phyloP scores from a whole-genome alignment of 495 filamentous ascomycete species.

The Podospora conica region DNA sequence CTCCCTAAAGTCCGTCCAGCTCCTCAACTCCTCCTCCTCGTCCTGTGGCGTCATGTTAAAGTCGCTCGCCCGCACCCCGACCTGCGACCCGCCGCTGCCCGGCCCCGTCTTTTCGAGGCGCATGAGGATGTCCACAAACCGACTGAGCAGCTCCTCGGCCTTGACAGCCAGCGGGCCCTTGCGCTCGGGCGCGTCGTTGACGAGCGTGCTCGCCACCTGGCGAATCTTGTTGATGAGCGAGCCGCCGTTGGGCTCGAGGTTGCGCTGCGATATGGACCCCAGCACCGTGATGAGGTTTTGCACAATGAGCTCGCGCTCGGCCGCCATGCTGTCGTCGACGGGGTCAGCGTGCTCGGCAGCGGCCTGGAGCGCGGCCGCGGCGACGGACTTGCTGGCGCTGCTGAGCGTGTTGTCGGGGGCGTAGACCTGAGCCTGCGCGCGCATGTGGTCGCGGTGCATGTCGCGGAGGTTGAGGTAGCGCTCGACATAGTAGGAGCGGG shows the following conservation, averaged over 20 bases:
- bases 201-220: slow-evolving; percentile 67
- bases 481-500: slow-evolving; percentile 74
- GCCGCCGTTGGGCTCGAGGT: slow-evolving; percentile 74
- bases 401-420: slow-evolving; percentile 20
- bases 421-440: slow-evolving; percentile 18
- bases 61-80: neutral
- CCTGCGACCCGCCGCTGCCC: slow-evolving; percentile 10
- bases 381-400: slow-evolving; percentile 19
- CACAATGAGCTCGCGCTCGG: slow-evolving; percentile 69
- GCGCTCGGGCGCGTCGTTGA: slow-evolving; percentile 52
- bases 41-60: slow-evolving; percentile 42
- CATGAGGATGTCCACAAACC: slow-evolving; percentile 64
- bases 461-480: slow-evolving; percentile 67
- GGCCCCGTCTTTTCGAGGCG: slow-evolving; percentile 55
- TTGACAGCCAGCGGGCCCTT: slow-evolving; percentile 50
- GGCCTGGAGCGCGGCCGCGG: slow-evolving; percentile 20
- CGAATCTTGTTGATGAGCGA: slow-evolving; percentile 68
- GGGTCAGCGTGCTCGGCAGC: slow-evolving; percentile 27
- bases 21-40: slow-evolving; percentile 64
- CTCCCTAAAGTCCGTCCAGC: slow-evolving; percentile 69
- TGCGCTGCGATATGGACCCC: slow-evolving; percentile 63
- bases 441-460: slow-evolving; percentile 36
- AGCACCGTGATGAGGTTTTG: slow-evolving; percentile 66
- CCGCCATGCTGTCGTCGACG: slow-evolving; percentile 49
- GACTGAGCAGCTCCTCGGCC: slow-evolving; percentile 58